These are phyloP conservation scores for Lichtheimia corymbifera DNA, from an alignment of 371 early-diverging fungal genomes.

Conservation along the genomic window DNA sequence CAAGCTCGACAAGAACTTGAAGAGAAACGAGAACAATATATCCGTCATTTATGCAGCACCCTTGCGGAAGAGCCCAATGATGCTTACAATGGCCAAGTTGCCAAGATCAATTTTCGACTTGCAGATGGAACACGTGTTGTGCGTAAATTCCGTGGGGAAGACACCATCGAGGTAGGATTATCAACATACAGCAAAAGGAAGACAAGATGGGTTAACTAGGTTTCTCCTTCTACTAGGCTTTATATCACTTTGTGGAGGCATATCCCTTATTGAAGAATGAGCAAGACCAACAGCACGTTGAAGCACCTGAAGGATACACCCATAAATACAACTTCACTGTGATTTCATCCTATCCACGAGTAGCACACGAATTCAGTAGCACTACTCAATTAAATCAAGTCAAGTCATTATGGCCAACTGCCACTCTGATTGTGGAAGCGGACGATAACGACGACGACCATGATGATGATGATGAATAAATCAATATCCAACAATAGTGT, in stretches of 20 bases:
- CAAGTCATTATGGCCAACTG: constrained; percentile 73
- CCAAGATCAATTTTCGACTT: constrained; percentile 73
- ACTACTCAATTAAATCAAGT: constrained; percentile 43
- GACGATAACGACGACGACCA: constrained; percentile 34
- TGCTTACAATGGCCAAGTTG: constrained; percentile 26
- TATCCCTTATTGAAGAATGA: constrained; percentile 70
- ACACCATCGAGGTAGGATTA: constrained; percentile 59
- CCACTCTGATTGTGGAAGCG: constrained; percentile 69
- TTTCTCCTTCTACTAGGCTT: constrained; percentile 25
- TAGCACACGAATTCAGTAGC: constrained; percentile 47
- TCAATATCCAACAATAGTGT: background rate
- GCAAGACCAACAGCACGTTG: constrained; percentile 28
- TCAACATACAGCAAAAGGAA: background rate
- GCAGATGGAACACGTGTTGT: constrained; percentile 74
- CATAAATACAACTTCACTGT: constrained; percentile 70
- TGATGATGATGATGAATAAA: constrained; percentile 19
- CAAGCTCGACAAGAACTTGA: constrained; percentile 37
- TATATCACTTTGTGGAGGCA: constrained; percentile 75
- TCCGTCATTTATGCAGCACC: constrained; percentile 41
- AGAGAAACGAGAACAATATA: constrained; percentile 49
- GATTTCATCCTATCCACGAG: constrained; percentile 75
- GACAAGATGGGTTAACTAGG: background rate
- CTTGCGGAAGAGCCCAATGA: constrained; percentile 64
- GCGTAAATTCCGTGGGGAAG: constrained; percentile 71
- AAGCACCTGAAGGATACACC: constrained; percentile 56